These are phyloP conservation scores for Drechslera avenae DNA, from an alignment of 2,329 filamentous ascomycete species.

Conservation along the genomic window DNA sequence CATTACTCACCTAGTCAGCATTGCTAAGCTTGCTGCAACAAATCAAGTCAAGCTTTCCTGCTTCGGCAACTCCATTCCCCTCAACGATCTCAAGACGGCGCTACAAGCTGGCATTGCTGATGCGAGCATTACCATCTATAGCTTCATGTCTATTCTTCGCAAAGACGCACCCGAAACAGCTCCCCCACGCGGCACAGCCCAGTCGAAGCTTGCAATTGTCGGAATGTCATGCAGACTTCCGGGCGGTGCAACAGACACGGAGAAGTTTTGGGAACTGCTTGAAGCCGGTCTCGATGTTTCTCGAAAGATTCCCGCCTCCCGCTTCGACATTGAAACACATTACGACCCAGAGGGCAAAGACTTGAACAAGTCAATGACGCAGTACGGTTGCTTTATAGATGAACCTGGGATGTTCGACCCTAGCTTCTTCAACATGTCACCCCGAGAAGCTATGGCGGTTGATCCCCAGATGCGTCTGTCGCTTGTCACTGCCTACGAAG, in stretches of 20 bases:
- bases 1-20: conserved; percentile 18
- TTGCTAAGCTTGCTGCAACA: neutral
- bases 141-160: neutral
- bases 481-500: conserved; percentile 34
- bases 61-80: conserved; percentile 27
- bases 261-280: conserved; percentile 45
- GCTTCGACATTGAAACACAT: conserved; percentile 28
- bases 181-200: conserved; percentile 4
- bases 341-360: conserved; percentile 24
- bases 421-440: conserved; percentile 38
- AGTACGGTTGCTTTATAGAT: conserved; percentile 35
- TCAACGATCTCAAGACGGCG: conserved; percentile 21
- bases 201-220: conserved; percentile 39
- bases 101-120: neutral
- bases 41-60: conserved; percentile 8
- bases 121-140: neutral
- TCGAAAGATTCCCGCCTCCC: conserved; percentile 34
- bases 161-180: neutral
- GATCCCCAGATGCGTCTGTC: conserved; percentile 32
- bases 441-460: conserved; percentile 31
- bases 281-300: conserved; percentile 38
- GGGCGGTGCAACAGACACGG: conserved; percentile 28
- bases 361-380: conserved; percentile 22
- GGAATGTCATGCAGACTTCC: conserved; percentile 47
- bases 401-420: conserved; percentile 35